Evolutionary conservation across 148 eudicot genomes (phyloP).

Genomic region (Camellia granthamiana): DNA sequence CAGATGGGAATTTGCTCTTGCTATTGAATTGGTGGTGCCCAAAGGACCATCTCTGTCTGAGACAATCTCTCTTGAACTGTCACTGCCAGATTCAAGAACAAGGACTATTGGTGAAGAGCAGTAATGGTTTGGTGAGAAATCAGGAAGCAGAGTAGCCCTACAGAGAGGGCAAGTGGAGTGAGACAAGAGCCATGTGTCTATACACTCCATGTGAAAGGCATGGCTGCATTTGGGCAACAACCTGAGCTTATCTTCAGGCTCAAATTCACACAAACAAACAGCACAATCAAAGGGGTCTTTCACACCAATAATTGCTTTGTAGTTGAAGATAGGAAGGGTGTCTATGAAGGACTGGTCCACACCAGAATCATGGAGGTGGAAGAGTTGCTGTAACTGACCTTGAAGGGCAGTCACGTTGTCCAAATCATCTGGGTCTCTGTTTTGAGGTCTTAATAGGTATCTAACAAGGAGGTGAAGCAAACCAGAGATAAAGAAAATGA

Average conservation of each 20-base stretch:
- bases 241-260: conserved; percentile 63
- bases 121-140: conserved; percentile 21
- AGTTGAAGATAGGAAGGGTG: conserved; percentile 66
- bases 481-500: conserved; percentile 77
- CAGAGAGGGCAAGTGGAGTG: conserved; percentile 97
- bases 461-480: conserved; percentile 72
- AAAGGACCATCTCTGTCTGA: conserved; percentile 19
- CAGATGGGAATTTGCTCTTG: conserved; percentile 35
- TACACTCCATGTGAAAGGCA: conserved; percentile 89
- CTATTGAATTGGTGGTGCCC: conserved; percentile 20
- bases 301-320: conserved; percentile 64
- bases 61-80: conserved; percentile 53
- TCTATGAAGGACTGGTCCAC: conserved; percentile 89
- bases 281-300: conserved; percentile 92
- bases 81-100: conserved; percentile 72
- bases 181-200: conserved; percentile 88
- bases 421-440: conserved; percentile 48
- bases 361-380: conserved; percentile 79
- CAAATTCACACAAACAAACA: conserved; percentile 85
- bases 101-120: conserved; percentile 51
- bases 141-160: conserved; percentile 52
- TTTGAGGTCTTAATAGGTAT: conserved; percentile 47
- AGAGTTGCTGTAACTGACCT: conserved; percentile 84
- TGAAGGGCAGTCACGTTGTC: conserved; percentile 64
- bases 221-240: conserved; percentile 91